Percentiles rank a stretch among this genome's conserved stretches.
Conservation (phyloP, 768 basidiomycete species). For the Botryobasidium botryosum region DNA sequence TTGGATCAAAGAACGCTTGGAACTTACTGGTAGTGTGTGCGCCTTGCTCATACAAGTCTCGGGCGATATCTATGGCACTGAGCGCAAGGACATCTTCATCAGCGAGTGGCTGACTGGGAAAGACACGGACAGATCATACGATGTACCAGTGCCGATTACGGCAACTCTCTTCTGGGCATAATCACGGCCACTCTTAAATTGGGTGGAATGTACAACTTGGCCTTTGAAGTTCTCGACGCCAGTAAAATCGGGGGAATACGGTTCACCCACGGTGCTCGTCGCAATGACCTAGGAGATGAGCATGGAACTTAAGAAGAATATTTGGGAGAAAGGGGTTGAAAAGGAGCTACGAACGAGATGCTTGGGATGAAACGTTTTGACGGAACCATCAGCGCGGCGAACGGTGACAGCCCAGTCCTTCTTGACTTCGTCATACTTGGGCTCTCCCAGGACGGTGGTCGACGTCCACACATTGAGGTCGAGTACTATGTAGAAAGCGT, state of each 20-base stretch:
- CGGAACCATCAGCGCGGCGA: not conserved
- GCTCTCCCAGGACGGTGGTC: not conserved
- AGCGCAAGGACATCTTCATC: too few relatives aligned
- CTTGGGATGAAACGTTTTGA: not conserved
- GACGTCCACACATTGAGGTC: not conserved
- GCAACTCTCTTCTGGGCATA: conserved; percentile 21
- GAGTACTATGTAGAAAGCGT: too few relatives aligned
- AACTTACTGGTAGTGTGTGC: too few relatives aligned
- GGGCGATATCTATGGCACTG: too few relatives aligned
- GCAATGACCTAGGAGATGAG: not conserved
- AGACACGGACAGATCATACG: too few relatives aligned
- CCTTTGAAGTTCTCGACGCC: conserved; percentile 19
- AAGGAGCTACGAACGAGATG: not conserved
- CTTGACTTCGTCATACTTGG: not conserved
- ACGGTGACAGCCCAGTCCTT: not conserved
- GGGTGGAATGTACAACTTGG: conserved; percentile 16
- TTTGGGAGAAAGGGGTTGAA: too few relatives aligned
- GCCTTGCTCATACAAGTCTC: too few relatives aligned
- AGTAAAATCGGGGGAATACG: conserved; percentile 5
- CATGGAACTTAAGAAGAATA: not conserved
- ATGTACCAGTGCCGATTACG: conserved; percentile 19
- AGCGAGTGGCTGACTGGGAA: too few relatives aligned
- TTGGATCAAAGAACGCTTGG: too few relatives aligned
- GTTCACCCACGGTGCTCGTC: not conserved
- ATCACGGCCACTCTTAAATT: conserved; percentile 13